Percentiles rank a stretch among this genome's conserved stretches.
Conservation (phyloP, 768 basidiomycete species). For the Kwoniella botswanensis region DNA sequence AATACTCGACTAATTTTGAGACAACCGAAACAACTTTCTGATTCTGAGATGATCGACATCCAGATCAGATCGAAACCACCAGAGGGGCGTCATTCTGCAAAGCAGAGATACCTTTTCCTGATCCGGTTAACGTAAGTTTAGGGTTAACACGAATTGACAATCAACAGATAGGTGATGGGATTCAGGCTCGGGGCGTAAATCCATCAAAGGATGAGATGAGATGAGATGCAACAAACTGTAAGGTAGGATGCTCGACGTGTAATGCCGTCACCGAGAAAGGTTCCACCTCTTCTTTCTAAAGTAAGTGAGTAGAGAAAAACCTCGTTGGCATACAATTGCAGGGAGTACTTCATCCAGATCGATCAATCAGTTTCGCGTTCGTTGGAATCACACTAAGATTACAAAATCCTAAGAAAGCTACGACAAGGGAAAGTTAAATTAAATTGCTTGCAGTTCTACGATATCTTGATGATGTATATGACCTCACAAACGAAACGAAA, state of each 20-base stretch:
- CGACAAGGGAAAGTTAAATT: neutral
- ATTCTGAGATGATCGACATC: conserved; percentile 3
- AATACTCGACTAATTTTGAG: neutral
- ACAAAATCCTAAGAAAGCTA: neutral
- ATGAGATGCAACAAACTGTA: neutral
- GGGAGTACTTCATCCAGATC: neutral
- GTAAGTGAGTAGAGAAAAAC: neutral
- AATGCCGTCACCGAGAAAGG: conserved; percentile 2
- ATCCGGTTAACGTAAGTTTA: conserved; percentile 5
- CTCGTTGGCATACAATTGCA: neutral
- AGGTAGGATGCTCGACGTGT: neutral
- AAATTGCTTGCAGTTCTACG: neutral
- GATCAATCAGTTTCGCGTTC: neutral
- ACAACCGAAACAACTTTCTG: too few species aligned
- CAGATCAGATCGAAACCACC: neutral
- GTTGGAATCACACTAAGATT: conserved; percentile 1
- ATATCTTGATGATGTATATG: neutral
- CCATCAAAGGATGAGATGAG: too few species aligned
- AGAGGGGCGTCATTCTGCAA: neutral
- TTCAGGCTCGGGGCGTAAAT: too few species aligned
- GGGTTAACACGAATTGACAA: neutral
- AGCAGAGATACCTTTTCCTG: neutral
- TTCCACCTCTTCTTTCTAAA: neutral
- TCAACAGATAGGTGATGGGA: too few species aligned
- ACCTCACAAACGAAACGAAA: neutral